phyloP scores from a whole-genome alignment of 208 protist genomes.

The Crithidia brevicula region DNA sequence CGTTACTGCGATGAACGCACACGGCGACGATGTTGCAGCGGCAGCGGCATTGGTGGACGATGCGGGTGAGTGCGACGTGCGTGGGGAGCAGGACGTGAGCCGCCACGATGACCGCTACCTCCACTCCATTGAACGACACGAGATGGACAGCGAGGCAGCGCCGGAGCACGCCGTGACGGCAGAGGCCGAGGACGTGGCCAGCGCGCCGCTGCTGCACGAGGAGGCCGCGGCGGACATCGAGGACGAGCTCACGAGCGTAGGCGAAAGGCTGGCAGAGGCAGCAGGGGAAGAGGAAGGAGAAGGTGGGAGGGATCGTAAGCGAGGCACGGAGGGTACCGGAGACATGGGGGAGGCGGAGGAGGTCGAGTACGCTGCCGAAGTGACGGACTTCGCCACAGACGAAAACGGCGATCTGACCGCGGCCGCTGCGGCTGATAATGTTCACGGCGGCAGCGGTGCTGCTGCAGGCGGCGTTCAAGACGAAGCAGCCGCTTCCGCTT shows the following conservation, averaged over 20 bases:
- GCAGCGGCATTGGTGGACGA: neutral
- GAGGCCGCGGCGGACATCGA: constrained; percentile 5
- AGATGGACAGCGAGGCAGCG: constrained; percentile 6
- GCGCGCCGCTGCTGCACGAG: neutral
- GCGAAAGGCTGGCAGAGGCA: constrained; percentile 1
- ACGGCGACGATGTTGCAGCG: too few species aligned
- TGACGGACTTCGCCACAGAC: constrained; percentile 18
- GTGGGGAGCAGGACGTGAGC: constrained; percentile 1
- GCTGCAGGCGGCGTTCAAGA: constrained; percentile 16
- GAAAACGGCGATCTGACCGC: too few species aligned
- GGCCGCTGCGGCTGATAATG: too few species aligned
- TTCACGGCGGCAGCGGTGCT: neutral
- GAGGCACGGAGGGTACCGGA: neutral
- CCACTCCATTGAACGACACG: neutral
- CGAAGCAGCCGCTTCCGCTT: neutral
- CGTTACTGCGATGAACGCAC: too few species aligned
- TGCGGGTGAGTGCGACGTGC: constrained; percentile 4
- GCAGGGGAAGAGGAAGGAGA: neutral
- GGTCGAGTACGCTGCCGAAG: constrained; percentile 50
- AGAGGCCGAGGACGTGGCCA: constrained; percentile 11
- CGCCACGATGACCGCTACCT: constrained; percentile 1
- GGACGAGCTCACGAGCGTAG: constrained; percentile 16
- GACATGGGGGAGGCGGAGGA: constrained; percentile 45
- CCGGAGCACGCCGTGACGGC: neutral
- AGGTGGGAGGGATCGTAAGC: constrained; percentile 6